A percentile compares a stretch with the other conserved stretches of the same genome.
phyloP scores from a whole-genome alignment of 208 protist genomes.

The Strigomonas culicis region DNA sequence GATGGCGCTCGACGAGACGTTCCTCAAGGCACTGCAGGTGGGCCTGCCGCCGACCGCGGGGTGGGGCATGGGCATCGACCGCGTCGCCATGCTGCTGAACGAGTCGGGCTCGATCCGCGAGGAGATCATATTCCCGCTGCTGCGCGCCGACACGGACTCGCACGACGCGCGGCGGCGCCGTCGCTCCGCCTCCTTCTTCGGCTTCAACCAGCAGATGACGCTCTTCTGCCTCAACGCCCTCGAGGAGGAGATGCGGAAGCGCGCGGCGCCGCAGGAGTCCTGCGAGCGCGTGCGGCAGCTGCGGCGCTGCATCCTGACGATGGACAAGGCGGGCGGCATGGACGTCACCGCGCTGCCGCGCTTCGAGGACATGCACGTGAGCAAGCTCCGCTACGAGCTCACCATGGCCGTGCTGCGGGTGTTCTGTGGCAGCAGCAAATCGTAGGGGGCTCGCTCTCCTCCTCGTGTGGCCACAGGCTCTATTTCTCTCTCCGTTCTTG shows the following conservation, averaged over 20 bases:
- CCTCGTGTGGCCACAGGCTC: too few species aligned
- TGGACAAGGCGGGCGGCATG: slow-evolving; percentile 10
- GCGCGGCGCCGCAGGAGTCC: slow-evolving; percentile 36
- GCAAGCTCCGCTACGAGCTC: slow-evolving; percentile 50
- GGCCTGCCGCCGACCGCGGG: slow-evolving; percentile 94
- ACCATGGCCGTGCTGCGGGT: slow-evolving; percentile 64
- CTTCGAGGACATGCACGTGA: slow-evolving; percentile 14
- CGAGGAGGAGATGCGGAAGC: slow-evolving; percentile 72
- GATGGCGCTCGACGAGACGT: slow-evolving; percentile 90
- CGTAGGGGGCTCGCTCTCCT: slow-evolving; percentile 7
- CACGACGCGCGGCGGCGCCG: slow-evolving; percentile 75
- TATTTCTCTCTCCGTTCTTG: too few species aligned
- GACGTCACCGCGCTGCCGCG: slow-evolving; percentile 11
- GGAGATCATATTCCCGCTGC: slow-evolving; percentile 85
- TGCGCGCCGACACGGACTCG: slow-evolving; percentile 64
- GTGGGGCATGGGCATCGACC: slow-evolving; percentile 96
- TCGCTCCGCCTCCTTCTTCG: slow-evolving; percentile 74
- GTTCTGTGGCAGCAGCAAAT: slow-evolving; percentile 46
- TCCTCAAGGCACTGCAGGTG: slow-evolving; percentile 92
- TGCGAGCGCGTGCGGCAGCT: slow-evolving; percentile 61
- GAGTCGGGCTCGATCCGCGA: slow-evolving; percentile 81
- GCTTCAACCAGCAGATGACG: slow-evolving; percentile 81
- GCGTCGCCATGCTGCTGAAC: slow-evolving; percentile 93
- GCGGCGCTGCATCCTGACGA: slow-evolving; percentile 46
- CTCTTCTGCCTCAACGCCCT: slow-evolving; percentile 75